These are phyloP conservation scores for Candida albicans DNA, from an alignment of 1,139 yeast species.

Conservation along the genomic window DNA sequence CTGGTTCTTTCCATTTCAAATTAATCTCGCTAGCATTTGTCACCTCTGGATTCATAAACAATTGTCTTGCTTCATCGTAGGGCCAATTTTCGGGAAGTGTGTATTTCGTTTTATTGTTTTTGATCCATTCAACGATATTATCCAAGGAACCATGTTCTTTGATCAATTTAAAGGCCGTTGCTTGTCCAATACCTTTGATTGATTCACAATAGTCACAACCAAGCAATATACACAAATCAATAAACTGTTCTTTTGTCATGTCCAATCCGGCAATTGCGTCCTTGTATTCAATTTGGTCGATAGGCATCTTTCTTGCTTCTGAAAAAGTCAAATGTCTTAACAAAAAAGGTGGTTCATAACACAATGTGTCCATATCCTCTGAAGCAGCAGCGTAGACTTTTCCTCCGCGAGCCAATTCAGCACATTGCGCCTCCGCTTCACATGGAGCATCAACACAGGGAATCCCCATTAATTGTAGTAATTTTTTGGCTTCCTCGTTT, in stretches of 20 bases:
- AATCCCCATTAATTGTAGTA: slow-evolving; percentile 86
- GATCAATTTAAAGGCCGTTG: slow-evolving; percentile 84
- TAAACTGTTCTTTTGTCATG: slow-evolving; percentile 69
- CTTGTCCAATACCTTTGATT: slow-evolving; percentile 93
- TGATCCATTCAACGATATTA: slow-evolving; percentile 65
- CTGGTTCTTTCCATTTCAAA: slow-evolving; percentile 78
- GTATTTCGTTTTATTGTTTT: slow-evolving; percentile 61
- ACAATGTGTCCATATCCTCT: slow-evolving; percentile 98
- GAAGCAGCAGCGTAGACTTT: slow-evolving; percentile 96
- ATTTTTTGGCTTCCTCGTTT: slow-evolving; percentile 86
- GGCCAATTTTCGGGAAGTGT: slow-evolving; percentile 96
- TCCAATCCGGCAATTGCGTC: slow-evolving; percentile 76
- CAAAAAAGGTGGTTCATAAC: slow-evolving; percentile 82
- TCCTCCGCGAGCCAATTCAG: slow-evolving; percentile 83
- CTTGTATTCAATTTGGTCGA: slow-evolving; percentile 74
- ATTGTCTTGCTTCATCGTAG: slow-evolving; percentile 78
- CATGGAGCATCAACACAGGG: slow-evolving; percentile 94
- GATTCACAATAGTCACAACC: slow-evolving; percentile 99
- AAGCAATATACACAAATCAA: slow-evolving; percentile 86
- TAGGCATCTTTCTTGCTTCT: slow-evolving; percentile 90
- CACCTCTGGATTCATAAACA: slow-evolving; percentile 83
- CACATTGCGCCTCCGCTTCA: slow-evolving; percentile 99
- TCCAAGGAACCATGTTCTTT: slow-evolving; percentile 84
- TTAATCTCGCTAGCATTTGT: slow-evolving; percentile 57
- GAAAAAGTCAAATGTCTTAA: slow-evolving; percentile 90